These are phyloP conservation scores for Atkinsonella texensis DNA, from an alignment of 2,329 filamentous ascomycete genomes.

Conservation along the genomic window DNA sequence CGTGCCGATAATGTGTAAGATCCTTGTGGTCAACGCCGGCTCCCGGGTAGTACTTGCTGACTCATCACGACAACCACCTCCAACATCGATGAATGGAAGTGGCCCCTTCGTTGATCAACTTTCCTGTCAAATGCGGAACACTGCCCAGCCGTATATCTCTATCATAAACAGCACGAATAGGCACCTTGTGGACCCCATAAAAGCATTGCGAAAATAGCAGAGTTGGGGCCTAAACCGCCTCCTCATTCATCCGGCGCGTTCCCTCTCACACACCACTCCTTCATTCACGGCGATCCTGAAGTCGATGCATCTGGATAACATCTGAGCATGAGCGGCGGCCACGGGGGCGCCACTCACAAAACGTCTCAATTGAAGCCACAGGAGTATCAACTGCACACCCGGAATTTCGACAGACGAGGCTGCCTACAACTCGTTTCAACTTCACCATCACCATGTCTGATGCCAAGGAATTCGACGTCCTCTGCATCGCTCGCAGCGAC, in stretches of 20 bases:
- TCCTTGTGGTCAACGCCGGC: background rate
- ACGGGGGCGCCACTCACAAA: background rate
- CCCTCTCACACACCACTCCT: background rate
- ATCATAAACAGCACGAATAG: background rate
- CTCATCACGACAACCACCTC: conserved; percentile 7
- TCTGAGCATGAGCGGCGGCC: background rate
- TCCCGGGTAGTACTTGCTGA: conserved; percentile 11
- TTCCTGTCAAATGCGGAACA: background rate
- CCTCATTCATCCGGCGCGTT: background rate
- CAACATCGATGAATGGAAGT: background rate
- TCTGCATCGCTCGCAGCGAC: conserved; percentile 33
- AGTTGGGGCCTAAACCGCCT: no score
- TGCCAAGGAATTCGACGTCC: conserved; percentile 27
- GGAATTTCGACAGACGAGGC: background rate
- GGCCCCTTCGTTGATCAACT: background rate
- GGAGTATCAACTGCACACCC: background rate
- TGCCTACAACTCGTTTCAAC: background rate
- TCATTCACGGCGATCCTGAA: background rate
- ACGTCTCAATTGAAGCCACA: background rate
- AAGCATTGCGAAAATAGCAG: no score
- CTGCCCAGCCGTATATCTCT: background rate
- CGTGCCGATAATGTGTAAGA: no score
- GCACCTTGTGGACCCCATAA: background rate
- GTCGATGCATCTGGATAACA: background rate
- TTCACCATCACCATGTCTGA: conserved; percentile 17